Evolutionary conservation across 306 rosid species (phyloP), one percentile per base, ranked within the genome.

Genomic region (Prunus kanzakura): DNA sequence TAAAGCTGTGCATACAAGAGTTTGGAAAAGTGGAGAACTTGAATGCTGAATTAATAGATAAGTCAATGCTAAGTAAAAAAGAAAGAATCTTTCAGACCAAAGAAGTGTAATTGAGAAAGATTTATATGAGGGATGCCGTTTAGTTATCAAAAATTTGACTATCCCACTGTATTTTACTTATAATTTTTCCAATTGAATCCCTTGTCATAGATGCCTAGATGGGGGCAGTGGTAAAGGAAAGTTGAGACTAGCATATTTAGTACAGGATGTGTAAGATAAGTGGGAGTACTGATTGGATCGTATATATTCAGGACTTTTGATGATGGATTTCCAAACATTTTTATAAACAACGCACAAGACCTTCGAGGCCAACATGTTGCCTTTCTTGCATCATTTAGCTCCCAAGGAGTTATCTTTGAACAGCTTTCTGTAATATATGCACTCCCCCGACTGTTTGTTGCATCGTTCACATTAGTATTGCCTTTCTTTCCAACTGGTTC

Each of bases 401-500:
- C 97, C 69, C 96, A 92, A 15, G 97, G 87, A 54, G 92, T 89
- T 41, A 90, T 95, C 69, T 95, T 95, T 79, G 99, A 95, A 83
- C 99, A 95, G 79, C 93, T 95, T 57, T 95, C 99, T 35, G 99
- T 92, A 41, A 85, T 91, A 68, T 95, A 92, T 78, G 93, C 96
- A 69, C 96, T 95, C 65, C 97, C 99, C 0, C 92, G 96, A 52
- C 85, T 95, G 64, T 95, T 95, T 76, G 91, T 90, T 79, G 97
- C 98, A 64, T 94, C 99, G 74, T 95, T 92, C 88, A 87, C 97
- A 20, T 81, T 95, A 81, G 99, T 95, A 3, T 83, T 95, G 90
- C 99, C 99, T 73, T 95, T 95, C 82, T 95, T 95, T 78, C 99
- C 99, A 30, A 95, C 97, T 51, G 99, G 99, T 71, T 92, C 99